phyloP scores from a whole-genome alignment of 1,284 basidiomycete genomes.

The Irpex rosettiformis region DNA sequence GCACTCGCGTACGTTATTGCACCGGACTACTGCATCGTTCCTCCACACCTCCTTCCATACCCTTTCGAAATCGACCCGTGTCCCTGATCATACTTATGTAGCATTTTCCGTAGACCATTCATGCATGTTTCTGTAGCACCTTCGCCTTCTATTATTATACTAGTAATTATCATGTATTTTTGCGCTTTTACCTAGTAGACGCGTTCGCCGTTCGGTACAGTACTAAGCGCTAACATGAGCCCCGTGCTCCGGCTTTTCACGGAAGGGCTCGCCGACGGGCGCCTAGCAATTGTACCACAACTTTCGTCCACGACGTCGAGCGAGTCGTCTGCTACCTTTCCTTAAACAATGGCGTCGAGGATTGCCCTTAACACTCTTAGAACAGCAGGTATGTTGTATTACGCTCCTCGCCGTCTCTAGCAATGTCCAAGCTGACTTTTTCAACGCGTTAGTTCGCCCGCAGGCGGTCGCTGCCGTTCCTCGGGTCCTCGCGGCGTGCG shows the following conservation, averaged over 20 bases:
- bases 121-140: background rate
- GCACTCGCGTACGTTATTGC: too few species aligned
- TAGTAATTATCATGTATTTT: background rate
- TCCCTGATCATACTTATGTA: too few species aligned
- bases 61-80: too few species aligned
- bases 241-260: constrained; percentile 4
- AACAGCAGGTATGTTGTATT: constrained; percentile 48
- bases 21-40: too few species aligned
- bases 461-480: constrained; percentile 51
- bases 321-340: constrained; percentile 20
- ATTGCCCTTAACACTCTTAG: constrained; percentile 64
- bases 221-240: constrained; percentile 10
- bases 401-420: background rate
- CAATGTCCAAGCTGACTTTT: background rate
- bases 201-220: too few species aligned
- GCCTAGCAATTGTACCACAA: background rate
- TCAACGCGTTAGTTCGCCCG: constrained; percentile 45
- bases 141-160: background rate
- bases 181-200: too few species aligned
- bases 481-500: constrained; percentile 56
- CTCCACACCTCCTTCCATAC: too few species aligned
- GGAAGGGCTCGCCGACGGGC: constrained; percentile 6
- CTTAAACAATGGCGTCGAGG: constrained; percentile 60
- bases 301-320: constrained; percentile 15
- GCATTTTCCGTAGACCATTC: background rate